Base-by-base conservation (phyloP, 2,329 filamentous ascomycete species). In the Penicillium hordei region DNA sequence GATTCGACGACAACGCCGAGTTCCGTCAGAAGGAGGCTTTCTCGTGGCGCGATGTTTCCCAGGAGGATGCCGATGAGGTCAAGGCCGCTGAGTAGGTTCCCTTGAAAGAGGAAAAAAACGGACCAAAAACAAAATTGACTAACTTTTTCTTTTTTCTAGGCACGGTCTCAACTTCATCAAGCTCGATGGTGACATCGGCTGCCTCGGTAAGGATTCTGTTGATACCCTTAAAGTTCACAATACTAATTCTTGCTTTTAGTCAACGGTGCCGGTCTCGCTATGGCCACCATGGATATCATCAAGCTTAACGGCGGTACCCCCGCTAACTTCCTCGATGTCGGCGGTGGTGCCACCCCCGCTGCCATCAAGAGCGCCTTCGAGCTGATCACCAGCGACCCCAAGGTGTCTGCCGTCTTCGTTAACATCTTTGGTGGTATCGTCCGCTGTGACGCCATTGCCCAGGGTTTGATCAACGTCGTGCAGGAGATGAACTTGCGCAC, bases 271-370 rank as follows among this genome's bases (percentile, higher is more conserved):
- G 94, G 94, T 82, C 89, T 99, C 67, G 94, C 94, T 80, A 99
- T 99, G 94, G 94, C 94, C 64, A 99, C 94, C 76, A 99, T 99
- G 94, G 94, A 99, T 79, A 97, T 99, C 79, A 99, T 99, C 86
- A 97, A 99, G 87, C 86, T 99, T 64, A 99, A 97, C 81, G 94
- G 94, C 69, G 94, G 94, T 64, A 83, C 86, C 74, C 94, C 94
- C 62, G 94, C 94, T 70, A 99, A 99, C 87, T 99, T 99, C 88
- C 85, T 99, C 69, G 94, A 99, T 76, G 94, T 99, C 68, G 94
- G 94, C 74, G 94, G 94, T 77, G 94, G 94, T 83, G 94, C 94
- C 68, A 99, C 94, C 60, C 93, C 94, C 34, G 89, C 93, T 67
- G 94, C 94, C 70, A 99, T 99, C 81, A 91, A 92, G 83, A 89